Evolutionary conservation across 1,284 basidiomycete genomes (phyloP), one percentile per base, ranked within the genome.

Genomic region (Schizophyllum commune): DNA sequence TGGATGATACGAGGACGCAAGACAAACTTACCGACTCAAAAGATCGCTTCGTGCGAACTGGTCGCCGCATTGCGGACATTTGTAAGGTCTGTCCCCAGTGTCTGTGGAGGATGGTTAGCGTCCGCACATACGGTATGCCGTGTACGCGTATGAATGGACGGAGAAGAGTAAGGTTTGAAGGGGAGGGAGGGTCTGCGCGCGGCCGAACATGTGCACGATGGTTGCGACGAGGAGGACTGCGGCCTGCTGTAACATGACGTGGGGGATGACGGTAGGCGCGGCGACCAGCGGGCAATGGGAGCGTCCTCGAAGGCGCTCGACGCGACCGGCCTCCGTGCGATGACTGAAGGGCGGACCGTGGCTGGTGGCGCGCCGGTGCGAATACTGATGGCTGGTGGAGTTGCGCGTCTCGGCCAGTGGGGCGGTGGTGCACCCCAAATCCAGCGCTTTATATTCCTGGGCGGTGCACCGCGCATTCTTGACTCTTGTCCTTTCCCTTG

Each of bases 61-160:
- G 74, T 94, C 88, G 22, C 91, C 91, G 72, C 93, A 95, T 67
- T 89, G 84, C 71, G 89, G 87, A 71, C 93, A 95, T 68, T 91
- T 92, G 79, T 95, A 95, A 7, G 92, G 92, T 57, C 92, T 81
- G 78, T 94, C 92, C 64, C 92, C 92, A n/a, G 92, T 94, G 74
- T 95, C 89, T 92, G 66, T 54, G 62, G 61, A 61, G 47, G 58
- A 55, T 34, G 59, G 58, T 55, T 65, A 59, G 65, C 59, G 63
- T 64, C 32, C 60, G 56, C 61, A 60, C 55, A 51, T 58, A 55
- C 27, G 27, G 27, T 27, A 27, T 27, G 27, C 27, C 27, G 27
- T 27, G 27, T 27, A 27, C 27, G 27, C 27, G 27, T 52, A 56
- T 39, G 39, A 63, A 57, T 51, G 15, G 55, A 51, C 32, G 59